Base-by-base conservation (phyloP, 1,284 basidiomycete genomes). In the Peniophora sp. region DNA sequence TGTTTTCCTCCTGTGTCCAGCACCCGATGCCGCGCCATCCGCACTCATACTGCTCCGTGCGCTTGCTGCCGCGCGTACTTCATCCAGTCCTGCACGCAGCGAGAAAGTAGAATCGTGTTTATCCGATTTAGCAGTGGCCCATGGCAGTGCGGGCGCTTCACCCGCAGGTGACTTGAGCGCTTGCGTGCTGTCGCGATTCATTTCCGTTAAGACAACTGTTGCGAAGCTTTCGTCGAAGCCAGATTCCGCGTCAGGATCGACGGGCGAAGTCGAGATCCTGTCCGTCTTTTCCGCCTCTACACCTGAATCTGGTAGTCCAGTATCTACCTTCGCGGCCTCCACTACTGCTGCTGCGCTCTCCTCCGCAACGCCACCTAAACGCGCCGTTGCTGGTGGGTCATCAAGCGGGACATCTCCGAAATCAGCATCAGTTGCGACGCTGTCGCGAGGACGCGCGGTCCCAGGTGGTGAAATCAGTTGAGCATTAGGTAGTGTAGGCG, bases 1-100 rank as follows among this genome's bases (percentile, higher is more conserved):
- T 80, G 56, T 85, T 83, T 43, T 89, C 66, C 56, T 77, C 82
- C 50, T 78, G 74, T 56, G 80, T 12, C 27, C 27, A 32, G 27
- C 27, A 12, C 27, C 27, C 27, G 27, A 32, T 6, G 27, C n/a
- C n/a, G n/a, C 78, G n/a, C 82, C 86, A 58, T 83, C 81, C 12
- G 27, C 27, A 32, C 27, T 32, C 32, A 79, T 54, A 54, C 82
- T 81, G 22, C 62, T 65, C 52, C 83, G 70, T 17, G 63, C 59
- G 1, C 50, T 56, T 60, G 27, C 27, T 5, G 27, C 27, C 27
- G 27, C 59, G 12, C 22, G 56, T 58, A 74, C 68, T 49, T 64
- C 63, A 10, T 69, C 27, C 27, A 32, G 5, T 12, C 27, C 27
- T 32, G 27, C 27, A 32, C 27, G 27, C 12, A 32, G 12, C 12